phyloP scores from a whole-genome alignment of 2,329 filamentous ascomycete genomes.

The Claviceps arundinis region DNA sequence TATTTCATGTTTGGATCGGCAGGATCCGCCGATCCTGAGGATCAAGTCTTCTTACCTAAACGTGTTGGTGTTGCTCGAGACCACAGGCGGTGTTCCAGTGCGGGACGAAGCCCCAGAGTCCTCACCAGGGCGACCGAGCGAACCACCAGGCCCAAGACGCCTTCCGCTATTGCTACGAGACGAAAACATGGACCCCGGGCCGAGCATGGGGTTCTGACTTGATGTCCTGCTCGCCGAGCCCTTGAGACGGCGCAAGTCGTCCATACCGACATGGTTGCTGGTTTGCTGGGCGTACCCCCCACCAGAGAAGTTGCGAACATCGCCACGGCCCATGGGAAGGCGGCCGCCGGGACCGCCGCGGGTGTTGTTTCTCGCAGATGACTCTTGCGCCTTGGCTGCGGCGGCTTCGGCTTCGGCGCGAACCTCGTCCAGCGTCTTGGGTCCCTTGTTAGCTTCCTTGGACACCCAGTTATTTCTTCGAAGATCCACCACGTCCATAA shows the following conservation, averaged over 20 bases:
- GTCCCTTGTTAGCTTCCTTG: conserved; percentile 85
- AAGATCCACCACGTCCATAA: conserved; percentile 86
- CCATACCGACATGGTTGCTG: conserved; percentile 79
- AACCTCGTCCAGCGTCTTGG: conserved; percentile 91
- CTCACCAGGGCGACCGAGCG: conserved; percentile 60
- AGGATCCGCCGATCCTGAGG: background rate
- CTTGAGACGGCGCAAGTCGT: conserved; percentile 80
- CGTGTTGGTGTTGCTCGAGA: conserved; percentile 60
- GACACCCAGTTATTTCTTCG: conserved; percentile 66
- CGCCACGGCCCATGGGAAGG: conserved; percentile 64
- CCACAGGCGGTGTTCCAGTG: conserved; percentile 63
- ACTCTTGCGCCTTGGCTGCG: conserved; percentile 71
- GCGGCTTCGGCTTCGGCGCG: conserved; percentile 71
- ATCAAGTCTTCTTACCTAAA: conserved; percentile 67
- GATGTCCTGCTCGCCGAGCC: conserved; percentile 43
- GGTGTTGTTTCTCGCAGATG: conserved; percentile 39
- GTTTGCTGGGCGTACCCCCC: conserved; percentile 53
- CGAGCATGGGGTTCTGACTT: conserved; percentile 54
- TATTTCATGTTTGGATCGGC: too few relatives aligned
- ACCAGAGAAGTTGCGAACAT: conserved; percentile 70
- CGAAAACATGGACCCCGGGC: conserved; percentile 75
- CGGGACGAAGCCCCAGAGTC: conserved; percentile 82
- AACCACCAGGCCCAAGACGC: conserved; percentile 61
- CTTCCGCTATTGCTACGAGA: conserved; percentile 87
- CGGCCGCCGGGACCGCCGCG: conserved; percentile 55